A percentile compares a stretch with the other conserved stretches of the same genome.
Conservation (phyloP, 805 yeast genomes). For the Saccharomyces kudriavzevii region DNA sequence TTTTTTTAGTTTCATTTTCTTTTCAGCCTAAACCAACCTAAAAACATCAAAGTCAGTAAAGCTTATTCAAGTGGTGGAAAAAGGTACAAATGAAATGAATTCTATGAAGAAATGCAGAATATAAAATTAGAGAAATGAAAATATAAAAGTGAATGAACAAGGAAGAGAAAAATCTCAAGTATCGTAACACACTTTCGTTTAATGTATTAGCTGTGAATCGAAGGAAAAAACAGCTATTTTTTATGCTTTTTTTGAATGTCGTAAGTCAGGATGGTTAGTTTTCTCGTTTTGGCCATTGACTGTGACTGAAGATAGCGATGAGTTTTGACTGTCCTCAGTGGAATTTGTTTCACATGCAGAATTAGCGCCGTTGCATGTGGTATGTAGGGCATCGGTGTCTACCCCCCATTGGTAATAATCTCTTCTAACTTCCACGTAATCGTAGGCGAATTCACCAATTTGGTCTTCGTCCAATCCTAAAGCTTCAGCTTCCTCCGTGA, state of each 20-base stretch:
- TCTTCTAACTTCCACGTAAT: conserved; percentile 92
- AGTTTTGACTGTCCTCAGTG: neutral
- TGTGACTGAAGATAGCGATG: neutral
- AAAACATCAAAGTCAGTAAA: too few species aligned
- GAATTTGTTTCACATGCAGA: neutral
- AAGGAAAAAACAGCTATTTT: neutral
- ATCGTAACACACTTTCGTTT: neutral
- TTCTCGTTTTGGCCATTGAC: neutral
- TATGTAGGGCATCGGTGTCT: conserved; percentile 19
- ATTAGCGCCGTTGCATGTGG: conserved; percentile 5
- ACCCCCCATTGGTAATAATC: conserved; percentile 57
- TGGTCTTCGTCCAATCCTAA: conserved; percentile 93
- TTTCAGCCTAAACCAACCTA: too few species aligned
- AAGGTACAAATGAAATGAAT: neutral
- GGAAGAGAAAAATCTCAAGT: neutral
- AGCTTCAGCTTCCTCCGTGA: conserved; percentile 77
- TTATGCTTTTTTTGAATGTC: neutral
- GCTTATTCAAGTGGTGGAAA: too few species aligned
- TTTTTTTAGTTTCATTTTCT: conserved; percentile 8
- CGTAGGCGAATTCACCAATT: conserved; percentile 98
- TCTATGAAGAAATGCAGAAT: neutral
- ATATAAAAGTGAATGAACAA: neutral
- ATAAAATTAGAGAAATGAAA: neutral
- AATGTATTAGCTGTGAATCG: neutral
- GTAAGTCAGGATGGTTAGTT: neutral